Evolutionary conservation across 805 yeast genomes (phyloP), one percentile per base, ranked within the genome.

Genomic region (Kodamaea restingae): DNA sequence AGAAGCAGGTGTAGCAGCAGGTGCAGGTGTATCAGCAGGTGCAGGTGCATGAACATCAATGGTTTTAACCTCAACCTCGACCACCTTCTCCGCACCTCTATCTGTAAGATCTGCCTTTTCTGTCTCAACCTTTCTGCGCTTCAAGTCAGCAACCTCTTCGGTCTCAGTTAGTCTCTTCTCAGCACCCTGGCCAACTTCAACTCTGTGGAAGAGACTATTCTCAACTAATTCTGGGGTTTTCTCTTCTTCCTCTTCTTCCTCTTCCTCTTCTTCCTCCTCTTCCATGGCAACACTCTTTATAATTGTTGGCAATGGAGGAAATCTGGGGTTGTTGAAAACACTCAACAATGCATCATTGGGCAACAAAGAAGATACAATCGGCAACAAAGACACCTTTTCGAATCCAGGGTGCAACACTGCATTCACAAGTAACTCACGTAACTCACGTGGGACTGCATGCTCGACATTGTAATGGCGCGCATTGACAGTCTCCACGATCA

Each of bases 321-420:
- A 75, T 51, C 93, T 70, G 30, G 96, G 95, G 50, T 84, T 83
- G 39, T 77, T 72, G 49, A 86, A 67, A 1, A 83, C 67, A 51
- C 85, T 76, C 30, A 81, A 55, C 15, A 75, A 54, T 7, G 68
- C 73, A 51, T 78, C 76, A 30, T 71, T 58, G 3, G 68, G 69
- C 43, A 83, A 55, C 4, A 84, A 52, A 2, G 67, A 61, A 9
- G 77, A 58, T 1, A 84, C 81, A 42, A 90, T 77, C 7, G 96
- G 95, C 44, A 85, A 65, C 21, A 85, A 68, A 10, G 88, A 80
- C 30, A 75, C 72, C 29, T 74, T 71, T 37, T 80, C 81, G 28
- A 67, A 65, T 4, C 84, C 86, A 2, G 96, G 95, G 54, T 73
- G 78, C 29, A 86, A 49, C 2, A 86, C 75, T n/a, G 84, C 60